Conservation (phyloP, 192 early-diverging fungal genomes). For the Umbelopsis isabellina region DNA sequence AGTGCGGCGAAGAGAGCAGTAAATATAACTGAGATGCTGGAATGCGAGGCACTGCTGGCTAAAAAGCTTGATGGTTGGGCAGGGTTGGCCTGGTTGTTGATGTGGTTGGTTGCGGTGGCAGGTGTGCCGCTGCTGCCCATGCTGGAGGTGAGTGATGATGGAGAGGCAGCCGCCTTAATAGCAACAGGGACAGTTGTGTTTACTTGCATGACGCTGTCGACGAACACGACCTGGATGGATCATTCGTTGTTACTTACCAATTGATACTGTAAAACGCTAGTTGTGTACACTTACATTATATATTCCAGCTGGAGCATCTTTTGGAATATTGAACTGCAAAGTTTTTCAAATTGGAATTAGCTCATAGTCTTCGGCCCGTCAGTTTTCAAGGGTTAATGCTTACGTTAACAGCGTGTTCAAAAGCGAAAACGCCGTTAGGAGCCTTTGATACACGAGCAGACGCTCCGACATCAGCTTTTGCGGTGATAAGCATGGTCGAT, state of each 20-base stretch:
- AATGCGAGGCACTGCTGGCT: neutral
- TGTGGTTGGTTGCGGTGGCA: neutral
- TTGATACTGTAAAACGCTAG: neutral
- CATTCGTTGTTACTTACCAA: neutral
- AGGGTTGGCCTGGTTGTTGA: neutral
- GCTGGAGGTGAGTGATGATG: neutral
- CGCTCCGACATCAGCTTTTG: constrained; percentile 24
- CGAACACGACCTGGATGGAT: constrained; percentile 14
- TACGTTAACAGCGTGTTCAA: constrained; percentile 32
- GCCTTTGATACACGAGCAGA: constrained; percentile 12
- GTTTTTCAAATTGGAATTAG: neutral
- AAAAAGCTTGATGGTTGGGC: constrained; percentile 1
- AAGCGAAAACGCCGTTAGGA: constrained; percentile 1
- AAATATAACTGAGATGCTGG: neutral
- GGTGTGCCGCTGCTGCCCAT: neutral
- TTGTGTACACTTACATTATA: constrained; percentile 23
- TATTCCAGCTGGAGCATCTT: constrained; percentile 15
- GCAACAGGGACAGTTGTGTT: constrained; percentile 22
- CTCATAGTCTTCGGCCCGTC: neutral
- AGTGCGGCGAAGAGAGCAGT: neutral
- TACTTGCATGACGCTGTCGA: constrained; percentile 16
- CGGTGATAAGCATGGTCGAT: neutral
- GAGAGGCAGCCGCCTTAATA: constrained; percentile 22
- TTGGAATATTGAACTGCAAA: constrained; percentile 28
- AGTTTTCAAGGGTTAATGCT: neutral